phyloP scores from a whole-genome alignment of 2,329 filamentous ascomycete species.

The Tolypocladium nubicola region DNA sequence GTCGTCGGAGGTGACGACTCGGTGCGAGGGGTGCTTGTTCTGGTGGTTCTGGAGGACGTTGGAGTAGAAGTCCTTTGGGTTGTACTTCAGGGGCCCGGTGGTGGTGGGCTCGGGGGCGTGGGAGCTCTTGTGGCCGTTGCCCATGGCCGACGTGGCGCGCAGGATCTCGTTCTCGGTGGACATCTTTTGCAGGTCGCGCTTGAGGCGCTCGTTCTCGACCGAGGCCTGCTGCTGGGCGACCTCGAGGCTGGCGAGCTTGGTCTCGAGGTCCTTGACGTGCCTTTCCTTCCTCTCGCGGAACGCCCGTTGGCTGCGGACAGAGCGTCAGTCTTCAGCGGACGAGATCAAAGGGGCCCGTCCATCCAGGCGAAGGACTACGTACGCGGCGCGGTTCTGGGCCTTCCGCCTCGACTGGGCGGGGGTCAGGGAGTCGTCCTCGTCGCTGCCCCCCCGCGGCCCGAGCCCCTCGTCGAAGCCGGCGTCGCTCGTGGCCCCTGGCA shows the following conservation, averaged over 20 bases:
- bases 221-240: conserved; percentile 60
- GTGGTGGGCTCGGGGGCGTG: conserved; percentile 37
- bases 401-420: conserved; percentile 49
- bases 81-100: conserved; percentile 61
- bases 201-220: conserved; percentile 78
- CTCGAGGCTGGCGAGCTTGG: conserved; percentile 70
- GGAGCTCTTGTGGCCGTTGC: conserved; percentile 20
- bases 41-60: conserved; percentile 50
- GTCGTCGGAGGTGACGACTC: conserved; percentile 53
- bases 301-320: conserved; percentile 66
- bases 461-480: conserved; percentile 21
- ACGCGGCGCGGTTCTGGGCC: conserved; percentile 53
- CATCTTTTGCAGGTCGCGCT: conserved; percentile 71
- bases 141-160: conserved; percentile 57
- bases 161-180: conserved; percentile 90
- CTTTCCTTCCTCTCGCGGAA: conserved; percentile 94
- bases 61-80: conserved; percentile 61
- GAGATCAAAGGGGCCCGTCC: not conserved
- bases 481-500: conserved; percentile 24
- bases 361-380: conserved; percentile 20
- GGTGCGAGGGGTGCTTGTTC: conserved; percentile 55
- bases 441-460: conserved; percentile 31
- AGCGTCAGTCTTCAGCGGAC: not conserved
- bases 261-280: conserved; percentile 86
- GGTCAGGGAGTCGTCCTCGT: conserved; percentile 45